phyloP scores from a whole-genome alignment of 1,284 basidiomycete genomes.

The Cronartium ribicola region DNA sequence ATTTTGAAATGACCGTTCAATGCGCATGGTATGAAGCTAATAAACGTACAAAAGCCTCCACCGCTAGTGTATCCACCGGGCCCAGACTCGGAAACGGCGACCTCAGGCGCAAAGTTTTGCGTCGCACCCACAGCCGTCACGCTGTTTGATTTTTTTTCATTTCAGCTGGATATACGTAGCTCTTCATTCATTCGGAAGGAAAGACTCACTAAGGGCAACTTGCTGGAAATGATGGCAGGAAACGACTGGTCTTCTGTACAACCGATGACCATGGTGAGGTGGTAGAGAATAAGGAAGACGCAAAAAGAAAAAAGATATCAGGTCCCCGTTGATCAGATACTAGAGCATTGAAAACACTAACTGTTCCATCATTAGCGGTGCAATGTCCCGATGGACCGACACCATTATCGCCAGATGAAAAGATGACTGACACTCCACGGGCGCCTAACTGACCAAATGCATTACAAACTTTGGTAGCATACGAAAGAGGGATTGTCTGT shows the following conservation, averaged over 20 bases:
- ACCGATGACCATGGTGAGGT: too few relatives aligned
- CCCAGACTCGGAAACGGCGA: constrained; percentile 40
- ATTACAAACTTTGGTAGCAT: constrained; percentile 49
- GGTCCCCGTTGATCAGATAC: neutral
- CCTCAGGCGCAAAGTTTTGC: constrained; percentile 49
- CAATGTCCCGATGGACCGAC: constrained; percentile 27
- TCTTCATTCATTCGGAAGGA: neutral
- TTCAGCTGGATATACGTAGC: neutral
- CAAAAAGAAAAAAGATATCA: neutral
- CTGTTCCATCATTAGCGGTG: constrained; percentile 10
- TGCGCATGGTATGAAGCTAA: neutral
- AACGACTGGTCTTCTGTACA: neutral
- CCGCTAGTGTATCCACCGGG: constrained; percentile 24
- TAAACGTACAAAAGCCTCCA: constrained; percentile 36
- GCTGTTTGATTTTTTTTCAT: neutral
- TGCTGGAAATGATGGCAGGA: constrained; percentile 22
- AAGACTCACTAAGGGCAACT: constrained; percentile 37
- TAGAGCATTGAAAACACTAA: constrained; percentile 2
- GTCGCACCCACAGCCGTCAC: constrained; percentile 48
- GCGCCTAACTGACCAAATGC: constrained; percentile 52
- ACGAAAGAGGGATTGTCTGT: constrained; percentile 47
- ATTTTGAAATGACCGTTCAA: neutral
- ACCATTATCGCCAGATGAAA: constrained; percentile 52
- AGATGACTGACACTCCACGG: constrained; percentile 53
- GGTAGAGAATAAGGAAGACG: too few relatives aligned